phyloP scores from a whole-genome alignment of 2,329 filamentous ascomycete genomes.

The Colletotrichum sp. region DNA sequence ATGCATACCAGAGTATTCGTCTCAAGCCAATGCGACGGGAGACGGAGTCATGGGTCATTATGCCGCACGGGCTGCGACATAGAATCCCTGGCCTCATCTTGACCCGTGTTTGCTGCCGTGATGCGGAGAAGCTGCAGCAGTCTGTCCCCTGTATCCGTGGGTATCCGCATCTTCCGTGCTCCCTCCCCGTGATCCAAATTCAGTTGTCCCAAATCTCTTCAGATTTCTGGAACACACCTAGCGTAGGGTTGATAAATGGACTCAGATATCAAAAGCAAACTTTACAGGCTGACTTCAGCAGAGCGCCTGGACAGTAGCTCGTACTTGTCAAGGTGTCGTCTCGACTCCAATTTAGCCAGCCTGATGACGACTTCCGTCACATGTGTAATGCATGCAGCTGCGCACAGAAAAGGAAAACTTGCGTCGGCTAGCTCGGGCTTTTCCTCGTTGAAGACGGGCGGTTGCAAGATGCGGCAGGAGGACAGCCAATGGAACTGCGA shows the following conservation, averaged over 20 bases:
- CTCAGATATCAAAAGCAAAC: not conserved
- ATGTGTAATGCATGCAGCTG: not conserved
- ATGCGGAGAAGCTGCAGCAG: constrained; percentile 5
- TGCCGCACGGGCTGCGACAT: not conserved
- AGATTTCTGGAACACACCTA: not conserved
- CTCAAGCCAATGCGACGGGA: not conserved
- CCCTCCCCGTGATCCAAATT: not conserved
- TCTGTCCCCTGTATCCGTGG: not conserved
- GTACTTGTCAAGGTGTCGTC: not conserved
- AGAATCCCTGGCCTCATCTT: not conserved
- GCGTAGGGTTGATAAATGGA: not conserved
- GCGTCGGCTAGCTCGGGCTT: constrained; percentile 1
- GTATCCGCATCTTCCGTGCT: constrained; percentile 5
- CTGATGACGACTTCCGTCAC: not conserved
- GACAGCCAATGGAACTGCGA: not conserved
- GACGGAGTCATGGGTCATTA: not conserved
- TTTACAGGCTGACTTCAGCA: not conserved
- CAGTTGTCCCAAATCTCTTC: not conserved
- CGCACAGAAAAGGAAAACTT: not conserved
- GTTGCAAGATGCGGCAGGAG: constrained; percentile 1
- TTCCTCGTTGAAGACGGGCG: not conserved
- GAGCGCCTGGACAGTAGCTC: not conserved
- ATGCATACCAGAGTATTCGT: not conserved
- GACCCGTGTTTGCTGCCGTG: not conserved
- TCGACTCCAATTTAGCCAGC: not conserved